A percentile compares a stretch with the other conserved stretches of the same genome.
phyloP scores from a whole-genome alignment of 2,329 filamentous ascomycete genomes.

The Aspergillus brasiliensis region DNA sequence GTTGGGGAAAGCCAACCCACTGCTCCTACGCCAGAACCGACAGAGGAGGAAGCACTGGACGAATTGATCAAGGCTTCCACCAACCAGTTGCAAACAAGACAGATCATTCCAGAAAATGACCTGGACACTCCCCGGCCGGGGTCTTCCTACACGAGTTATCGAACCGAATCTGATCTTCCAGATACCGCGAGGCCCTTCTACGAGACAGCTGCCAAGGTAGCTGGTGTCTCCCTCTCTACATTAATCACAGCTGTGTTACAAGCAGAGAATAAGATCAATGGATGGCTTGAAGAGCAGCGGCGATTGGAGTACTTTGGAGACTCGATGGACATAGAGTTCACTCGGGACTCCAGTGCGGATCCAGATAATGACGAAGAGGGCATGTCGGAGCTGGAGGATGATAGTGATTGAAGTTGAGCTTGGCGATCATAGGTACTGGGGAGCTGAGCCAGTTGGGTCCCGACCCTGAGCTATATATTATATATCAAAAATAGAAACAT shows the following conservation, averaged over 20 bases:
- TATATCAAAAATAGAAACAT: too few species aligned
- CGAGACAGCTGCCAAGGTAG: conserved; percentile 52
- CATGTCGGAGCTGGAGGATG: conserved; percentile 5
- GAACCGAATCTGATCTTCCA: conserved; percentile 50
- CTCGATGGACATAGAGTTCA: conserved; percentile 18
- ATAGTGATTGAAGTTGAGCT: background rate
- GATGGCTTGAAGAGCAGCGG: conserved; percentile 39
- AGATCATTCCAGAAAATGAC: conserved; percentile 41
- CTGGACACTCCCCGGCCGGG: conserved; percentile 50
- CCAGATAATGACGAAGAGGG: conserved; percentile 15
- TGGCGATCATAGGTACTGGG: background rate
- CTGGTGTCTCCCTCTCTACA: conserved; percentile 53
- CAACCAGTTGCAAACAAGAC: conserved; percentile 41
- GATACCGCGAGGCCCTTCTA: conserved; percentile 52
- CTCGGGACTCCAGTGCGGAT: conserved; percentile 19
- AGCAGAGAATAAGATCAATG: conserved; percentile 51
- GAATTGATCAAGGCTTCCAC: conserved; percentile 49
- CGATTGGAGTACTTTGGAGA: conserved; percentile 32
- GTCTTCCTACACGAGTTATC: conserved; percentile 53
- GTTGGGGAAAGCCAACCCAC: conserved; percentile 16
- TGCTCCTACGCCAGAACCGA: conserved; percentile 12
- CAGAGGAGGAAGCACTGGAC: conserved; percentile 33
- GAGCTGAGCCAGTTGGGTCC: background rate
- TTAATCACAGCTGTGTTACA: conserved; percentile 54
- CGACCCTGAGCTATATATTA: too few species aligned